A percentile compares a stretch with the other conserved stretches of the same genome.
Conservation (phyloP, 1,284 basidiomycete genomes). For the Malassezia restricta region DNA sequence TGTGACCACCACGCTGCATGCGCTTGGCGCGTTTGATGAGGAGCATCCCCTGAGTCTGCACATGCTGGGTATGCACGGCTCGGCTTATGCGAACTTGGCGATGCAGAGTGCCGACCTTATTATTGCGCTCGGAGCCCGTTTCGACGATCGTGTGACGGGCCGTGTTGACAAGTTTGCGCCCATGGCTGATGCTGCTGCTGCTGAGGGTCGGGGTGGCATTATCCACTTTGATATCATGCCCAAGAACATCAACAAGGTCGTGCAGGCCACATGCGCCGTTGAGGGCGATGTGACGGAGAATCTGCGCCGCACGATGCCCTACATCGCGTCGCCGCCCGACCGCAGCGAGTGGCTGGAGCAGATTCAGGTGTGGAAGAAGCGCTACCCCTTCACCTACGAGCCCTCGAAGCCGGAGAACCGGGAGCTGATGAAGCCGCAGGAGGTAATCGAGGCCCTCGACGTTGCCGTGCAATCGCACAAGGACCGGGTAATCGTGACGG, state of each 20-base stretch:
- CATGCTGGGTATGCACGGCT: conserved; percentile 99
- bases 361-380: conserved; percentile 73
- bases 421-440: conserved; percentile 81
- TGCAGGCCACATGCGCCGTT: conserved; percentile 84
- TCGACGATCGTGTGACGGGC: conserved; percentile 96
- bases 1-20: conserved; percentile 90
- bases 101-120: conserved; percentile 96
- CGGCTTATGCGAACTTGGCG: conserved; percentile 89
- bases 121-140: conserved; percentile 87
- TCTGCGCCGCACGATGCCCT: conserved; percentile 66
- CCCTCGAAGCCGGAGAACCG: conserved; percentile 54
- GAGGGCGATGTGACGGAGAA: conserved; percentile 84
- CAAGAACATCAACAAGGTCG: conserved; percentile 98
- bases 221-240: conserved; percentile 98
- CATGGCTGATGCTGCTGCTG: conserved; percentile 72
- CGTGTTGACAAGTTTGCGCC: conserved; percentile 83
- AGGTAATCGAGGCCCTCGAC: conserved; percentile 86
- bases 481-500: conserved; percentile 75
- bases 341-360: conserved; percentile 58
- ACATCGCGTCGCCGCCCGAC: conserved; percentile 43
- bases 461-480: conserved; percentile 57
- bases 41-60: conserved; percentile 67
- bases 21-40: conserved; percentile 91
- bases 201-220: conserved; percentile 78
- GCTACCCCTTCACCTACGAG: conserved; percentile 79